These are phyloP conservation scores for Termitomyces sp. DNA, from an alignment of 768 basidiomycete genomes.

Conservation along the genomic window DNA sequence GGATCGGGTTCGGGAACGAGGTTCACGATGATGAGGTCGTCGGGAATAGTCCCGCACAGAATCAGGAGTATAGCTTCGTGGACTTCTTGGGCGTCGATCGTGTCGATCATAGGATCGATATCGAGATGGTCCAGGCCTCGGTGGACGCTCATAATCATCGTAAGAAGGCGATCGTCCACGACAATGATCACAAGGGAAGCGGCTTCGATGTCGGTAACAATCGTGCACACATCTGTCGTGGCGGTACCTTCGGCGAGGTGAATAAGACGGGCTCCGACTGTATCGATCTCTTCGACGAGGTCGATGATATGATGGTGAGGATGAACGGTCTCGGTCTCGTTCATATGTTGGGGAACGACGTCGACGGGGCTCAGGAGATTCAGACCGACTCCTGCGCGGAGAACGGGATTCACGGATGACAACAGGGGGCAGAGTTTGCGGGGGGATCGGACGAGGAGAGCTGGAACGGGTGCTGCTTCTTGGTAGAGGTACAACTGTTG, in stretches of 20 bases:
- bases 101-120: not conserved
- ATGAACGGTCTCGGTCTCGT: not conserved
- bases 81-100: not conserved
- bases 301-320: not conserved
- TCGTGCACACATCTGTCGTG: not conserved
- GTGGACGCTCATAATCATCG: not conserved
- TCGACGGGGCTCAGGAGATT: not conserved
- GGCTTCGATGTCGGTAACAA: constrained; percentile 10
- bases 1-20: not conserved
- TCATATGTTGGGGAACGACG: constrained; percentile 5
- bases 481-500: not conserved
- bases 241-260: not conserved
- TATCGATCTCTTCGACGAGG: not conserved
- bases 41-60: not conserved
- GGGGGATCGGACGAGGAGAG: not conserved
- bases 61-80: constrained; percentile 7
- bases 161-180: constrained; percentile 7
- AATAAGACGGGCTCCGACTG: not conserved
- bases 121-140: not conserved
- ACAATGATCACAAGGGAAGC: constrained; percentile 1
- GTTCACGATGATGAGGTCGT: no score
- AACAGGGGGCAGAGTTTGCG: not conserved
- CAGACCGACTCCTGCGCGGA: not conserved
- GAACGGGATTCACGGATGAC: constrained; percentile 21
- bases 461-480: not conserved